phyloP scores from a whole-genome alignment of 2,329 filamentous ascomycete genomes.

The Dactylella cylindrospora region DNA sequence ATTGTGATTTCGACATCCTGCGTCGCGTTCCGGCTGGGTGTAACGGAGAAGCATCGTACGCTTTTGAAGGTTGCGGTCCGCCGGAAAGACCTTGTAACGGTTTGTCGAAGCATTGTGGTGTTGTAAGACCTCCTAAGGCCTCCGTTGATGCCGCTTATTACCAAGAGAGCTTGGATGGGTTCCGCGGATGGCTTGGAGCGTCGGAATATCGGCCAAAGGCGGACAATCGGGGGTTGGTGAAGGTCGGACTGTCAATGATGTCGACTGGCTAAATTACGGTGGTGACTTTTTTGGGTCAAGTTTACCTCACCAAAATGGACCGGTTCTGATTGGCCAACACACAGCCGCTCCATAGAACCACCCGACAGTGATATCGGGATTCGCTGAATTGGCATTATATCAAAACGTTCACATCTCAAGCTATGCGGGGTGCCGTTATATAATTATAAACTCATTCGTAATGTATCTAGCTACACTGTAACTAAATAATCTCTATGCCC shows the following conservation, averaged over 20 bases:
- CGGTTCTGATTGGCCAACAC: constrained; percentile 43
- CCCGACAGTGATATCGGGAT: neutral
- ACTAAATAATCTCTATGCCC: too few species aligned
- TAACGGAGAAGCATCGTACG: constrained; percentile 37
- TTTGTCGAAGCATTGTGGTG: constrained; percentile 42
- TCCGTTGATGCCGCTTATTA: constrained; percentile 16
- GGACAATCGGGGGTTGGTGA: constrained; percentile 22
- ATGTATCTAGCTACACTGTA: too few species aligned
- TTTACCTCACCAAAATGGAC: constrained; percentile 36
- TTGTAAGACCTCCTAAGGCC: constrained; percentile 36
- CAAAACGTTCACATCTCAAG: neutral
- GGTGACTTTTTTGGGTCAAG: constrained; percentile 24
- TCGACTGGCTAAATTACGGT: constrained; percentile 32
- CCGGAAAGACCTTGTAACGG: constrained; percentile 28
- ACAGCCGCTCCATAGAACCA: constrained; percentile 7
- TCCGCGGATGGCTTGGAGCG: constrained; percentile 6
- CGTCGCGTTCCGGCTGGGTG: constrained; percentile 31
- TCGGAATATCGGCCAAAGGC: constrained; percentile 16
- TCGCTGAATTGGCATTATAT: neutral
- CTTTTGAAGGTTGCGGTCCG: constrained; percentile 30
- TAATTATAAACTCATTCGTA: too few species aligned
- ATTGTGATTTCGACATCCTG: constrained; percentile 41
- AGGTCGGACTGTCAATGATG: constrained; percentile 27
- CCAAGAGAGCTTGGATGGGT: constrained; percentile 14
- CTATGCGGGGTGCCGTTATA: neutral